Evolutionary conservation across 192 early-diverging fungal genomes (phyloP).

Genomic region (Lobosporangium transversale): DNA sequence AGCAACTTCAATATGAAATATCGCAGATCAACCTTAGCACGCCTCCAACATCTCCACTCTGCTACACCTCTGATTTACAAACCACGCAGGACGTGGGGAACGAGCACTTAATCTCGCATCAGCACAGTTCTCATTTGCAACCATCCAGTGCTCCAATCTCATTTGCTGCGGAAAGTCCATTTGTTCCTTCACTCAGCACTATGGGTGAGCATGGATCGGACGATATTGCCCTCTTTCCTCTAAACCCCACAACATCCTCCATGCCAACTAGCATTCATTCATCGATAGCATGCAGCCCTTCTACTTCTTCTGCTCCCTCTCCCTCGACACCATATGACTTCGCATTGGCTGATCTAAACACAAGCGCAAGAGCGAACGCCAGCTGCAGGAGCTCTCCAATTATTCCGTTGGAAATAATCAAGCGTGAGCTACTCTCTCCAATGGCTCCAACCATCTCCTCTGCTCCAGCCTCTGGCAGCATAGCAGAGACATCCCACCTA

Average conservation of each 20-base stretch:
- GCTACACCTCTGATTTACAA: no score
- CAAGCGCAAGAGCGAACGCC: slow-evolving; percentile 1
- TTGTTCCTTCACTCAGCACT: neutral
- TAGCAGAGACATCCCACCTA: no score
- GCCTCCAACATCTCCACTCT: slow-evolving; percentile 3
- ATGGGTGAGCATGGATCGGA: neutral
- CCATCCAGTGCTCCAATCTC: neutral
- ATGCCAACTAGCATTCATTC: neutral
- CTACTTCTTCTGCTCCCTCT: neutral
- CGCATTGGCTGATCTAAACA: neutral
- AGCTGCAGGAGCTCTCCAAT: neutral
- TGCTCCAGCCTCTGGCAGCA: no score
- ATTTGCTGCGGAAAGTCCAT: neutral
- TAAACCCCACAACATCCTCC: neutral
- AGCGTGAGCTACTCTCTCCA: slow-evolving; percentile 8
- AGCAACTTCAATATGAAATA: slow-evolving; percentile 33
- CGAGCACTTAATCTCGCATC: no score
- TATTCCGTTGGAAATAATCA: neutral
- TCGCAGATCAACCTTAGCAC: slow-evolving; percentile 28
- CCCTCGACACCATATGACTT: slow-evolving; percentile 7
- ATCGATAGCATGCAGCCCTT: no score
- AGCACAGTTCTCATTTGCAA: no score
- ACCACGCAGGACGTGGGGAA: no score
- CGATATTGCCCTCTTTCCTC: neutral
- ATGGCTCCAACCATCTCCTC: neutral